phyloP scores from a whole-genome alignment of 768 basidiomycete species.

The Dioszegia hungarica region DNA sequence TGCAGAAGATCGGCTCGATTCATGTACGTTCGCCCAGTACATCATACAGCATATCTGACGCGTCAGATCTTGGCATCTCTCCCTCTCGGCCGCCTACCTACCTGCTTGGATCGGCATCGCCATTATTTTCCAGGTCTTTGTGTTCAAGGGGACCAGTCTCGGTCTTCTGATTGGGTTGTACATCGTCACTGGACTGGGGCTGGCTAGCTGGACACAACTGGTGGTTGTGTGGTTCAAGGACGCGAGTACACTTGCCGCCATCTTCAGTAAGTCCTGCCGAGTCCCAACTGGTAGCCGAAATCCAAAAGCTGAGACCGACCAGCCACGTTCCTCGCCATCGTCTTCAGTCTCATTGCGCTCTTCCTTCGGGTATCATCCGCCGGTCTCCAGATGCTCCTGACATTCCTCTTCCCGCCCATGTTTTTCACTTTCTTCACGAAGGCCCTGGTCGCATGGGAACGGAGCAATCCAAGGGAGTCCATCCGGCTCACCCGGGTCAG shows the following conservation, averaged over 20 bases:
- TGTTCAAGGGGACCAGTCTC: slow-evolving; percentile 62
- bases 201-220: slow-evolving; percentile 30
- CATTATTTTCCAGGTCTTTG: slow-evolving; percentile 61
- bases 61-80: slow-evolving; percentile 61
- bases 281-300: not conserved
- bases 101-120: slow-evolving; percentile 70
- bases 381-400: slow-evolving; percentile 59
- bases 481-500: slow-evolving; percentile 56
- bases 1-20: slow-evolving; percentile 66
- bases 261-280: slow-evolving; percentile 51
- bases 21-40: slow-evolving; percentile 50
- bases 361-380: slow-evolving; percentile 51
- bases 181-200: slow-evolving; percentile 54
- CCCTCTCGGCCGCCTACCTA: slow-evolving; percentile 63
- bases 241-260: slow-evolving; percentile 29
- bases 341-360: slow-evolving; percentile 65
- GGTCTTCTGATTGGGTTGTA: slow-evolving; percentile 63
- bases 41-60: not conserved
- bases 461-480: slow-evolving; percentile 54
- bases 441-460: slow-evolving; percentile 66
- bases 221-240: slow-evolving; percentile 22
- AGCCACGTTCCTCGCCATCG: slow-evolving; percentile 56
- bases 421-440: slow-evolving; percentile 70
- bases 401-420: slow-evolving; percentile 67
- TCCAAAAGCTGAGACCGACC: not conserved